Evolutionary conservation across 352 stramenopile species (phyloP), one percentile per base, ranked within the genome.

Genomic region (Globisporangium cylindrosporum): DNA sequence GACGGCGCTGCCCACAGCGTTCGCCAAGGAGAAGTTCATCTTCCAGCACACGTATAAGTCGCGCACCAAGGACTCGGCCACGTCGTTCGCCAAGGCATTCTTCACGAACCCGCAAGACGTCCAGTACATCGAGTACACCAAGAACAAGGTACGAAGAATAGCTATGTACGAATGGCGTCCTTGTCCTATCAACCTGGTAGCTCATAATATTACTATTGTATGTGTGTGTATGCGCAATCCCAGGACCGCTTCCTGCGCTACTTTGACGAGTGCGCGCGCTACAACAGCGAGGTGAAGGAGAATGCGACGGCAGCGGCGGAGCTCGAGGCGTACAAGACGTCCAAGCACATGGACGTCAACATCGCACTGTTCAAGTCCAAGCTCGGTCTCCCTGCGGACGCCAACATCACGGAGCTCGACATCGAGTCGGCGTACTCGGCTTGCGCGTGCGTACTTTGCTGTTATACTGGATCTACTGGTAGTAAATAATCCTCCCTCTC

Each of bases 21-120:
- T 79, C 64, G 67, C 72, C 15, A 12, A 65, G 9, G 77, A 71
- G 4, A 67, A 68, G 12, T 90, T 81, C 62, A 64, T 77, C n/a
- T 58, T 92, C 54, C 77, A 81, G 8, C 80, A 91, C 75, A 92
- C 84, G 5, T 78, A 84, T 64, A 80, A 86, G 36, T 46, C 57
- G 22, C 81, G 84, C 8, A 90, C 82, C 5, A 81, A 78, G n/a
- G 74, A 82, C 61, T 89, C 78, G 48, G 84, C 84, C 27, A 73
- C 68, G 41, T 83, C 84, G 81, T 90, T 91, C 71, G 74, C 71
- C 20, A 64, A 59, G 3, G 49, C 66, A 18, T 93, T 81, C 67
- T 93, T 93, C 61, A 68, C 56, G n/a, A 88, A 91, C 25, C 67
- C 76, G 1, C 8, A 71, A 0, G 70, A 78, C n/a, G 79, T 90